These are phyloP conservation scores for Pisolithus microcarpus DNA, from an alignment of 768 basidiomycete species.

Conservation along the genomic window DNA sequence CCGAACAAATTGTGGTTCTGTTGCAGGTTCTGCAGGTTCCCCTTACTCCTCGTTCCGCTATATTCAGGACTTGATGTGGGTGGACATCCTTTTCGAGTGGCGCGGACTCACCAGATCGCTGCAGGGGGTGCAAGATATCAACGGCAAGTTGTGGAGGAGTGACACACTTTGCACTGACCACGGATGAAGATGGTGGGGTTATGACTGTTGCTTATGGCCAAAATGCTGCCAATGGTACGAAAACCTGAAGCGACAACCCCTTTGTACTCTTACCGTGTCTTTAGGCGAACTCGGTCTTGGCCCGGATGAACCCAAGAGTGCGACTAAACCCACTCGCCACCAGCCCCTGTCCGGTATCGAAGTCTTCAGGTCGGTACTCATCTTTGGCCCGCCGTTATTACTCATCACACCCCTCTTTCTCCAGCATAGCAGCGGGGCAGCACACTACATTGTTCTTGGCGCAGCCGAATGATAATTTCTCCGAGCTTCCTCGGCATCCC, in stretches of 20 bases:
- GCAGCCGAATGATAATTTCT: conserved; percentile 61
- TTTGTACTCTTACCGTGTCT: neutral
- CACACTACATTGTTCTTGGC: conserved; percentile 83
- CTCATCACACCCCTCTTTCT: neutral
- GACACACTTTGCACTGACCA: conserved; percentile 75
- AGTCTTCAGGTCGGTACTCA: conserved; percentile 61
- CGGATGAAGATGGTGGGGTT: conserved; percentile 63
- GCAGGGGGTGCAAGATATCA: conserved; percentile 72
- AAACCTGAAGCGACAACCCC: neutral
- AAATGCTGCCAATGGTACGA: conserved; percentile 72
- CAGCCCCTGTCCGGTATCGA: conserved; percentile 68
- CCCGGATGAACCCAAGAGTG: conserved; percentile 73
- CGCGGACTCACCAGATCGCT: conserved; percentile 2
- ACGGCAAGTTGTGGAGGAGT: conserved; percentile 76
- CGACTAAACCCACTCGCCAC: conserved; percentile 74
- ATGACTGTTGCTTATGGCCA: conserved; percentile 88
- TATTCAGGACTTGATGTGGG: conserved; percentile 81
- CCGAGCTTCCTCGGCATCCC: conserved; percentile 78
- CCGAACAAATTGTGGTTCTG: conserved; percentile 1
- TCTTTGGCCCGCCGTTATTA: neutral
- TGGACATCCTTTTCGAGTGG: conserved; percentile 1
- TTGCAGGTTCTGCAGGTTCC: conserved; percentile 77
- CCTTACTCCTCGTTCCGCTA: conserved; percentile 83
- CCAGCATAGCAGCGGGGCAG: conserved; percentile 77
- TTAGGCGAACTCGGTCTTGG: conserved; percentile 77